Conservation (phyloP, 352 stramenopile genomes). For the Globisporangium echinulatum region DNA sequence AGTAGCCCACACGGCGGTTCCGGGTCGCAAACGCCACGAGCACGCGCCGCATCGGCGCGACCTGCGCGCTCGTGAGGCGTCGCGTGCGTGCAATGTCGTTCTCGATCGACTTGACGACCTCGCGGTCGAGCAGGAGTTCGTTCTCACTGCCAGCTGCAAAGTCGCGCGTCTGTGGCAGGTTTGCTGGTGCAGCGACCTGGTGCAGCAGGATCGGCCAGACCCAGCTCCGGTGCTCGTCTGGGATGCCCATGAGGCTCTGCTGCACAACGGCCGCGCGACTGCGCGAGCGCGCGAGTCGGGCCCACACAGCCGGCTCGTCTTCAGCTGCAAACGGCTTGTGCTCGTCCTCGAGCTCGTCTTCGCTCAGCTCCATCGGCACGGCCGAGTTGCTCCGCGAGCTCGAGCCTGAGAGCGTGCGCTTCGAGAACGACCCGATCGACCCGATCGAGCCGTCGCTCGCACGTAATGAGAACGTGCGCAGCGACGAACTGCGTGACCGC, state of each 20-base stretch:
- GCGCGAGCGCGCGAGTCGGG: constrained; percentile 26
- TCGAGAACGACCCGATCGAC: constrained; percentile 17
- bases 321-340: not conserved
- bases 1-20: constrained; percentile 76
- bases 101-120: constrained; percentile 75
- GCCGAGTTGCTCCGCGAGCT: constrained; percentile 43
- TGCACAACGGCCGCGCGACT: constrained; percentile 24
- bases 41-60: constrained; percentile 53
- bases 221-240: constrained; percentile 59
- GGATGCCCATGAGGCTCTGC: constrained; percentile 47
- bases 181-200: constrained; percentile 27
- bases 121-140: constrained; percentile 45
- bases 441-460: constrained; percentile 25
- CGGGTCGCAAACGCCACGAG: constrained; percentile 68
- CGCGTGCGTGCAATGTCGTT: constrained; percentile 73
- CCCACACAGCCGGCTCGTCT: constrained; percentile 35
- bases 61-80: constrained; percentile 47
- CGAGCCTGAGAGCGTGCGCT: constrained; percentile 45
- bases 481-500: constrained; percentile 56
- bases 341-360: constrained; percentile 15
- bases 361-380: constrained; percentile 11
- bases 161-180: constrained; percentile 24
- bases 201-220: constrained; percentile 67
- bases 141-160: constrained; percentile 24
- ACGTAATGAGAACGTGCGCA: constrained; percentile 44